Evolutionary conservation across 1,139 yeast genomes (phyloP).

Genomic region (Lodderomyces pseudojiufengensis): DNA sequence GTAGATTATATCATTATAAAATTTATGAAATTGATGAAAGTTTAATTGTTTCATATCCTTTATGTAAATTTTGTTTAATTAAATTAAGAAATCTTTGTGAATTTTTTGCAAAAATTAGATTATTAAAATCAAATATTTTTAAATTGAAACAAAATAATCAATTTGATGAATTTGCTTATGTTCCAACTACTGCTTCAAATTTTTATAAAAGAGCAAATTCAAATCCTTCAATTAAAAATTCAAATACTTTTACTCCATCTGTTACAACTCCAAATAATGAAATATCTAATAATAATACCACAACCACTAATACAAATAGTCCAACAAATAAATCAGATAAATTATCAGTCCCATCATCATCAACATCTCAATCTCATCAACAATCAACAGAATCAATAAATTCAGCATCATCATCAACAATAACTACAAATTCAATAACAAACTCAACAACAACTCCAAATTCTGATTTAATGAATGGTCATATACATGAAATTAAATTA

Average conservation of each 20-base stretch:
- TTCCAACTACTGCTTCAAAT: background rate
- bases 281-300: too few species aligned
- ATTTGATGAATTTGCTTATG: slow-evolving; percentile 21
- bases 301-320: background rate
- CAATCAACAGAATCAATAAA: too few species aligned
- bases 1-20: slow-evolving; percentile 69
- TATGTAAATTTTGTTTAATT: slow-evolving; percentile 79
- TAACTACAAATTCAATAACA: too few species aligned
- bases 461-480: slow-evolving; percentile 12
- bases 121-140: slow-evolving; percentile 51
- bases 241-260: too few species aligned
- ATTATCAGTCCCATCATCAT: background rate
- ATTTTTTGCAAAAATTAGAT: slow-evolving; percentile 67
- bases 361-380: too few species aligned
- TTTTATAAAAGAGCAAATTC: slow-evolving; percentile 11
- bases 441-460: slow-evolving; percentile 5
- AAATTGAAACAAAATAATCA: slow-evolving; percentile 24
- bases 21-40: slow-evolving; percentile 21
- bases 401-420: background rate
- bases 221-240: background rate
- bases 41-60: slow-evolving; percentile 52
- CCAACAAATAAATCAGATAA: background rate
- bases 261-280: too few species aligned
- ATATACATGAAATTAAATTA: slow-evolving; percentile 14
- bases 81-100: slow-evolving; percentile 80